Conservation (phyloP, 331 rosid genomes). For the Phaseolus coccineus region DNA sequence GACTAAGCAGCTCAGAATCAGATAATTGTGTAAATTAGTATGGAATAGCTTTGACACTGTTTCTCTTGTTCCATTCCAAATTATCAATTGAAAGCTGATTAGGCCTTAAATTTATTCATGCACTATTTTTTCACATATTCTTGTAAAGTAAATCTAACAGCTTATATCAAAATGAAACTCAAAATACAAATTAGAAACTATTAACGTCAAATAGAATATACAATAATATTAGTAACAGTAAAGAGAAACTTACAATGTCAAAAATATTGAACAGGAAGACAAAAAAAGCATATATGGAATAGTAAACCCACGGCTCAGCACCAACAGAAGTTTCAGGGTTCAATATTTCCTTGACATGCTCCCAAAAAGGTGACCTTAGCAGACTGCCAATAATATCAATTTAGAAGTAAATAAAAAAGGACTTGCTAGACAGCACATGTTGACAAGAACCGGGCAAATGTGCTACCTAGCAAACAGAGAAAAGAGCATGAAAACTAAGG, state of each 20-base stretch:
- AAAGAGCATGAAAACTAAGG: constrained; percentile 1
- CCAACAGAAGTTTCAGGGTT: constrained; percentile 90
- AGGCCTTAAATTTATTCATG: constrained; percentile 11
- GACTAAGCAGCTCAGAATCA: constrained; percentile 17
- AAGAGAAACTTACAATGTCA: constrained; percentile 84
- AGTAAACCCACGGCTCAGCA: constrained; percentile 97
- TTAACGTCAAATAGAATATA: constrained; percentile 31
- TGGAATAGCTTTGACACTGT: constrained; percentile 23
- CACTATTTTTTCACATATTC: neutral
- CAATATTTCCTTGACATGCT: constrained; percentile 80
- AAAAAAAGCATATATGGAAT: constrained; percentile 84
- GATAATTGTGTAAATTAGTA: constrained; percentile 21
- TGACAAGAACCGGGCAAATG: constrained; percentile 23
- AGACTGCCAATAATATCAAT: constrained; percentile 68
- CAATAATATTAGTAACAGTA: constrained; percentile 9
- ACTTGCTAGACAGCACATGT: neutral
- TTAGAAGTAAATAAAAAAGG: constrained; percentile 35
- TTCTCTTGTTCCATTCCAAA: constrained; percentile 8
- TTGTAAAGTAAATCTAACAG: constrained; percentile 29
- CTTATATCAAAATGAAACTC: constrained; percentile 36
- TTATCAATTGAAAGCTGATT: constrained; percentile 29
- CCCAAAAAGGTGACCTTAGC: constrained; percentile 88
- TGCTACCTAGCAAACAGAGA: constrained; percentile 14
- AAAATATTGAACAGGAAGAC: constrained; percentile 95
- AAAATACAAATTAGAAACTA: constrained; percentile 10